Evolutionary conservation across 148 eudicot species (phyloP), one percentile per base, ranked within the genome.

Genomic region (Dianthus caryophyllus): DNA sequence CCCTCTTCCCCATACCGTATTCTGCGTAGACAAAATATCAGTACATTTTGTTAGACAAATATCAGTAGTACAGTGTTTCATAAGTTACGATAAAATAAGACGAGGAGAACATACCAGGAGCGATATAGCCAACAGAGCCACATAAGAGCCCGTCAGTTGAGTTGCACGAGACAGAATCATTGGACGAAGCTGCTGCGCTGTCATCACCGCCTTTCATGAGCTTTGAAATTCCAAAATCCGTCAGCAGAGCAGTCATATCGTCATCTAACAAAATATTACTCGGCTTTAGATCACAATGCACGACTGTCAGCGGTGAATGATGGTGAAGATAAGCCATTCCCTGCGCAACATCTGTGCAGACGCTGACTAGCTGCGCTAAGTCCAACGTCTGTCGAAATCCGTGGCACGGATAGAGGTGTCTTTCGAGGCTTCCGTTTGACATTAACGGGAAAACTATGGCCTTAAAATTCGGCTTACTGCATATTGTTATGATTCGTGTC

Each of bases 261-360:
- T 91, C 81, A 61, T 91, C 97, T 13, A 91, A 83, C 29, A 91
- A 89, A 74, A 91, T 88, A 68, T 91, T 91, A 77, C 89, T 91
- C 0, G 95, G 97, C 75, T 91, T 91, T 1, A 91, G 88, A 81
- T 91, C 97, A 74, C 97, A 88, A 46, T 91, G 91, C 22, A 83
- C 91, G 1, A 90, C 84, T 71, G 63, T 85, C 14, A 86, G 83
- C 0, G 97, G 94, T 6, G 91, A 80, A 56, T 88, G 69, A 44
- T 90, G 97, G 70, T 90, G 97, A 54, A 90, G 75, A 79, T 90
- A 90, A 17, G 97, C 86, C 71, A 88, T 69, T 47, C 94, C 97
- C 73, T 84, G 81, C 0, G 95, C 94, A 16, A 88, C 94, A 60
- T 88, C 87, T 48, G 89, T 73, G 66, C 89, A 85, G 5, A 90